Base-by-base conservation (phyloP, 2,329 filamentous ascomycete genomes). In the Geosmithia putterillii region DNA sequence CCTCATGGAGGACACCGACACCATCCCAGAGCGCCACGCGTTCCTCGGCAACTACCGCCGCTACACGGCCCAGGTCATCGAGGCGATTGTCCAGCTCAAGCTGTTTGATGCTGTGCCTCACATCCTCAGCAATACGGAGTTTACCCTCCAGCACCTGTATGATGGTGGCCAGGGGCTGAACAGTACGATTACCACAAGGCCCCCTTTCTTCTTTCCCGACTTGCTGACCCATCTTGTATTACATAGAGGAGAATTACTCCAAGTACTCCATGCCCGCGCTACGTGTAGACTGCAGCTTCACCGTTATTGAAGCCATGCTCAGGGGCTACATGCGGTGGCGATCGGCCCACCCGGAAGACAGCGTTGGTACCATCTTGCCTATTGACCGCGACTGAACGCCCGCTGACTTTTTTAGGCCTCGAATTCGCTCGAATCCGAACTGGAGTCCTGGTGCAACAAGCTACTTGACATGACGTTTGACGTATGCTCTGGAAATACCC, bases 1-100 rank as follows among this genome's bases (percentile, higher is more conserved):
- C 51, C 71, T 98, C 2, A 73, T 88, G 54, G 89, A 96, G 55
- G 92, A 98, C 57, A 94, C 95, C 44, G 92, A 98, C 55, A 96
- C 90, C 0, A 70, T 90, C 18, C 92, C 92, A 0, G 92, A 98
- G 58, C 77, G 88, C 20, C 92, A 98, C 62, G 87, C 88, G 1
- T 98, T 98, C 58, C 73, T 96, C 10, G 88, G 90, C 4, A 96
- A 98, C 56, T 98, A 98, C 60, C 76, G 92, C 35, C 77, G 92
- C 46, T 96, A 95, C 55, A 92, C 88, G 58, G 80, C 81, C 3
- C 82, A 86, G 46, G 76, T 95, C 21, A 87, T 98, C 44, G 90
- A 96, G 61, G 75, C 75, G 15, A 86, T 96, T 48, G 87, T 94
- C 19, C 76, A 85, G 50, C 75, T 85, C 51, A 84, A 86, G 52